Conservation (phyloP, 1,284 basidiomycete species). For the Athelia psychrophila region DNA sequence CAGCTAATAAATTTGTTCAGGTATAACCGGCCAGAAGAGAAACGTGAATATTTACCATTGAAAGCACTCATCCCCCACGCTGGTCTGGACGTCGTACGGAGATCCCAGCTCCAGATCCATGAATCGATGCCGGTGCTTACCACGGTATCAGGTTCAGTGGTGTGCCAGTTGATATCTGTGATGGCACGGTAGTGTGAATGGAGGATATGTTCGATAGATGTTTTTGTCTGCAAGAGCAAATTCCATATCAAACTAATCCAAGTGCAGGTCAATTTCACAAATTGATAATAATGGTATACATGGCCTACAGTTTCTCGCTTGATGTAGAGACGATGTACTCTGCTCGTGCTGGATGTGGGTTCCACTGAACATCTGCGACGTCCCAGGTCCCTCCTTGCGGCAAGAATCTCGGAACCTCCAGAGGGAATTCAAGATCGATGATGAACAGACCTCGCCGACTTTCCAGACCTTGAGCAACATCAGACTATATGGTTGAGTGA, state of each 20-base stretch:
- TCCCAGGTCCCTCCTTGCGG: conserved; percentile 97
- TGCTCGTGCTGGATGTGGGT: conserved; percentile 81
- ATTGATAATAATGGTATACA: conserved; percentile 1
- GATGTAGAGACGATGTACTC: conserved; percentile 96
- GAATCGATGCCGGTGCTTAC: conserved; percentile 78
- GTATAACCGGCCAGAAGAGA: neutral
- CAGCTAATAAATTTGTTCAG: conserved; percentile 40
- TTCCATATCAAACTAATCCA: conserved; percentile 86
- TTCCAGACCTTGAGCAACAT: conserved; percentile 6
- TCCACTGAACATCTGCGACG: conserved; percentile 97
- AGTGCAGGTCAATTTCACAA: conserved; percentile 4
- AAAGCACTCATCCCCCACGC: conserved; percentile 66
- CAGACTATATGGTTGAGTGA: neutral
- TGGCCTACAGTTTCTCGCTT: conserved; percentile 83
- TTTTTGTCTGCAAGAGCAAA: conserved; percentile 66
- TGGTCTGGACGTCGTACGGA: conserved; percentile 62
- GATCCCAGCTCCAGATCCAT: conserved; percentile 89
- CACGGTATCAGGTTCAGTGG: conserved; percentile 74
- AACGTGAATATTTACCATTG: conserved; percentile 45
- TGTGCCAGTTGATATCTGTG: conserved; percentile 96
- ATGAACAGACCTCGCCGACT: conserved; percentile 95
- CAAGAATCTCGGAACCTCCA: conserved; percentile 87
- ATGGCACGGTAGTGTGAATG: conserved; percentile 90
- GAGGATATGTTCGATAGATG: conserved; percentile 76
- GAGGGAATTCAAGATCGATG: conserved; percentile 87